phyloP scores from a whole-genome alignment of 768 basidiomycete species.

The Wakefieldia striispora region DNA sequence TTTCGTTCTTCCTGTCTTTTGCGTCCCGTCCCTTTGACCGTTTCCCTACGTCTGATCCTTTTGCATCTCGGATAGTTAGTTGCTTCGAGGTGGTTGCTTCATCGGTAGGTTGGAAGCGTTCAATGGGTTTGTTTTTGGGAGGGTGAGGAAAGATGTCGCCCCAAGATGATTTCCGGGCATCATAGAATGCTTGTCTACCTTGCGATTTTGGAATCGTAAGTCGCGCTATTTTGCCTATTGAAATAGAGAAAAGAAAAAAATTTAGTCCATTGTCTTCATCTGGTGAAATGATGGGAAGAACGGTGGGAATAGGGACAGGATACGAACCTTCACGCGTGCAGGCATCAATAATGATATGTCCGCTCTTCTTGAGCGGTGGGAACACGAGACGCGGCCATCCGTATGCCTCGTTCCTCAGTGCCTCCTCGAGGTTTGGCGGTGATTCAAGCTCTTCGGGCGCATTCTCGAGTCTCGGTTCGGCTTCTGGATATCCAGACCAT shows the following conservation, averaged over 20 bases:
- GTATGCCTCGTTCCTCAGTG: conserved; percentile 73
- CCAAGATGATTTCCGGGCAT: conserved; percentile 91
- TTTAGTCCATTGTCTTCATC: conserved; percentile 3
- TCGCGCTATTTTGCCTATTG: conserved; percentile 83
- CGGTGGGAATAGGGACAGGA: conserved; percentile 5
- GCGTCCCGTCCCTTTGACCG: conserved; percentile 27
- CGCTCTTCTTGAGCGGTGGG: conserved; percentile 88
- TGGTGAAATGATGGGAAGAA: conserved; percentile 3
- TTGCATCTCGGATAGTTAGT: conserved; percentile 26
- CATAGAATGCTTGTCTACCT: conserved; percentile 93
- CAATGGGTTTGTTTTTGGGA: conserved; percentile 74
- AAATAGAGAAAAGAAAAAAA: neutral
- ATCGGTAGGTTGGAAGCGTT: conserved; percentile 46
- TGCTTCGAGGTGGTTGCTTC: conserved; percentile 28
- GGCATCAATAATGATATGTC: conserved; percentile 88
- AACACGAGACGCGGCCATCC: conserved; percentile 90
- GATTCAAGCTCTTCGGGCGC: conserved; percentile 12
- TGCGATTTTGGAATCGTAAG: conserved; percentile 90
- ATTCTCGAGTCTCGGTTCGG: conserved; percentile 1
- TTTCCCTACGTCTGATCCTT: conserved; percentile 62
- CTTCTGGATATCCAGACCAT: neutral
- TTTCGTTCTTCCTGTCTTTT: conserved; percentile 22
- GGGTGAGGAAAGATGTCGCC: conserved; percentile 94
- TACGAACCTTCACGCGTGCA: conserved; percentile 77
- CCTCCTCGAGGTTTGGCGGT: conserved; percentile 43